Evolutionary conservation across 139 green algal genomes (phyloP), one percentile per base, ranked within the genome.

Genomic region (Spirogloea muscicola): DNA sequence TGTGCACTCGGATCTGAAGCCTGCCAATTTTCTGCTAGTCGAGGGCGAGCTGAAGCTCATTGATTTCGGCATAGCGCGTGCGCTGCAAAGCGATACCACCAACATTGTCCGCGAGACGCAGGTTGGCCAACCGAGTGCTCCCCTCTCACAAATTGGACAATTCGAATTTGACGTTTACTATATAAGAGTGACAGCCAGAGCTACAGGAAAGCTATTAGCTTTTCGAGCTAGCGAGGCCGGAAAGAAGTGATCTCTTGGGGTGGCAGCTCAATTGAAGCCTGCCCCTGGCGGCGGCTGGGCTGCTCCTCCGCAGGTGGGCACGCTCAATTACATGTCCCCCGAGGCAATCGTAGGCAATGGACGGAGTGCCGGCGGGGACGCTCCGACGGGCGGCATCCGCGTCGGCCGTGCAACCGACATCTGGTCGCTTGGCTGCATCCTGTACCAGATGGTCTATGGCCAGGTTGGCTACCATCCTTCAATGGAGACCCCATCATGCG

Each of bases 311-410:
- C 73, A 81, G 88, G 90, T 97, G 2, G 94, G 94, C 48, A 98
- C 94, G 3, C 84, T 98, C 1, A 98, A 97, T 85, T 98, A 98
- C 89, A 98, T 98, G 94, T 91, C 87, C 0, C 94, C 94, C 3
- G 94, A 98, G 79, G 91, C 94, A 34, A 94, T 98, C 72, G 79
- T 94, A 18, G 46, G 40, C 27, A 13, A 72, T 3, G 64, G 59
- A 3, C 9, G n/a, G 3, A 49, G 72, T 59, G 89, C 88, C 10
- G 91, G 91, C 21, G 80, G 38, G 36, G 38, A 92, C 85, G n/a
- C n/a, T n/a, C n/a, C n/a, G n/a, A n/a, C n/a, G n/a, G 59, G 61
- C 88, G 41, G 90, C 87, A 55, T 83, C 33, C 82, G 86, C 69
- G 83, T 92, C 2, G 91, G 93, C 2, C 84, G 94, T 0, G 80